Percentiles rank a stretch among this genome's conserved stretches.
Evolutionary conservation across 768 basidiomycete genomes (phyloP).

Genomic region (Leccinum boreale): DNA sequence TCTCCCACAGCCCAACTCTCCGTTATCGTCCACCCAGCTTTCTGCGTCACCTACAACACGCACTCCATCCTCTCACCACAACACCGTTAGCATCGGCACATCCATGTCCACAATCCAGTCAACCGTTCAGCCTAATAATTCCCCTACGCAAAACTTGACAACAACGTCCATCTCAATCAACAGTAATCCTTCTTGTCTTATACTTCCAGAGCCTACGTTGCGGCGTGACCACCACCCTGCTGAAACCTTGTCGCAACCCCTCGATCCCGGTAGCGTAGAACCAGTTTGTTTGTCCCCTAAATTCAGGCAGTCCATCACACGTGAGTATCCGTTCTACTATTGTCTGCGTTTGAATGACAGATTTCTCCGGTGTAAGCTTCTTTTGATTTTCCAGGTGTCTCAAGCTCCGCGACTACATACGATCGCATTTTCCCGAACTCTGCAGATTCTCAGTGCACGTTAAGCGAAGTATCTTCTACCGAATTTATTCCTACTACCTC

Average conservation of each 20-base stretch:
- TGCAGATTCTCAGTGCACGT: conserved; percentile 11
- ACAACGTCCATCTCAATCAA: conserved; percentile 11
- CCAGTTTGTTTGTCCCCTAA: conserved; percentile 2
- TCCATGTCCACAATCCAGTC: conserved; percentile 19
- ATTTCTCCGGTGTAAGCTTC: conserved; percentile 17
- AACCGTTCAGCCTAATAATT: conserved; percentile 19
- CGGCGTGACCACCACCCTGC: conserved; percentile 7
- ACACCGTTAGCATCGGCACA: conserved; percentile 10
- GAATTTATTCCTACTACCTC: conserved; percentile 12
- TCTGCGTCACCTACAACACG: conserved; percentile 21
- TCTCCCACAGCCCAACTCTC: conserved; percentile 5
- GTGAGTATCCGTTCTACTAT: conserved; percentile 12
- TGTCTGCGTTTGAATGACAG: conserved; percentile 1
- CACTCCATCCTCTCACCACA: conserved; percentile 7
- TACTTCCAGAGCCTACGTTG: conserved; percentile 8
- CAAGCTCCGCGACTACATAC: conserved; percentile 8
- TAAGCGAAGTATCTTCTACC: conserved; percentile 11
- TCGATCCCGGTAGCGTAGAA: conserved; percentile 14
- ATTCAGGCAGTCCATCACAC: conserved; percentile 22
- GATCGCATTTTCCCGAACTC: conserved; percentile 11
- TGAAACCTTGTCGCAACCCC: conserved; percentile 9
- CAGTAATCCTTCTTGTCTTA: conserved; percentile 22
- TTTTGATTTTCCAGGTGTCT: conserved; percentile 21
- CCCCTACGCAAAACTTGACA: conserved; percentile 11
- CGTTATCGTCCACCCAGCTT: conserved; percentile 13